Evolutionary conservation across 148 eudicot species (phyloP).

Genomic region (Chenopodium quinoa): DNA sequence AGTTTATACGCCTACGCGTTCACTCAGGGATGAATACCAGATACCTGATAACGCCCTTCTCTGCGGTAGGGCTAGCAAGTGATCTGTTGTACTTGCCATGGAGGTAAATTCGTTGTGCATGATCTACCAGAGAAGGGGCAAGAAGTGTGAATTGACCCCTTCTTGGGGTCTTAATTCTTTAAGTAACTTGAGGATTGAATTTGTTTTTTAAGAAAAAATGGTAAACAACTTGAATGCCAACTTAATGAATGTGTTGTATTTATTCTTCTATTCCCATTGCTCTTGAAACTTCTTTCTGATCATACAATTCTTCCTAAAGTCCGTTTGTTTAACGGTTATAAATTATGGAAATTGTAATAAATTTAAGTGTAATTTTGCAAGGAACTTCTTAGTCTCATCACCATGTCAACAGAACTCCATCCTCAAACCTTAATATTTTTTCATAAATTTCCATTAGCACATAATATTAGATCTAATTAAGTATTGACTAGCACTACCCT

Average conservation of each 20-base stretch:
- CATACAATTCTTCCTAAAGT: background rate
- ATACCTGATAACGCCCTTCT: conserved; percentile 39
- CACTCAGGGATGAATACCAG: conserved; percentile 33
- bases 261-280: background rate
- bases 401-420: too few relatives aligned
- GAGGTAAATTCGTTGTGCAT: too few relatives aligned
- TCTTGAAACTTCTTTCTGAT: background rate
- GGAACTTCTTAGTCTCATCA: too few relatives aligned
- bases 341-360: too few relatives aligned
- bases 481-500: too few relatives aligned
- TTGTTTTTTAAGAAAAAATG: background rate
- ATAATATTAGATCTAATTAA: too few relatives aligned
- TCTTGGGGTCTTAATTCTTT: background rate
- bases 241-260: background rate
- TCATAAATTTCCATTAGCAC: too few relatives aligned
- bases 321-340: too few relatives aligned
- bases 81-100: background rate
- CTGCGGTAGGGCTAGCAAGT: conserved; percentile 32
- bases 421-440: too few relatives aligned
- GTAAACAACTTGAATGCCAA: conserved; percentile 5
- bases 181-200: background rate
- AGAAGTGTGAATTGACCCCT: background rate
- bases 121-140: too few relatives aligned
- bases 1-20: conserved; percentile 30
- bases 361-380: too few relatives aligned